Evolutionary conservation across 2,329 filamentous ascomycete species (phyloP).

Genomic region (Macroventuria anomochaeta): DNA sequence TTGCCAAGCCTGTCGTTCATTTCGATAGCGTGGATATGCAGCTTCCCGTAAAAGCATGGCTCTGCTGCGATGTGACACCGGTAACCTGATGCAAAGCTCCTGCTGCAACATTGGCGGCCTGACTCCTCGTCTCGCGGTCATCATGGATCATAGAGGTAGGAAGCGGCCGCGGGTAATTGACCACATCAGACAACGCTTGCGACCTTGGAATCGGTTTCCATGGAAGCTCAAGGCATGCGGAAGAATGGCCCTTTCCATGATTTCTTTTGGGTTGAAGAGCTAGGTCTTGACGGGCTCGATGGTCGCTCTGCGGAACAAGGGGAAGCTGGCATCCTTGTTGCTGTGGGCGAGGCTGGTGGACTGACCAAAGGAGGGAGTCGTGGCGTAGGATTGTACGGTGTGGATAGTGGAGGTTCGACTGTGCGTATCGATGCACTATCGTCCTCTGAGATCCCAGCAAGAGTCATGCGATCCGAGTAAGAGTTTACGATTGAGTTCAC

Average conservation of each 20-base stretch:
- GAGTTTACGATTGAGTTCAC: conserved; percentile 41
- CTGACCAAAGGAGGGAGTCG: conserved; percentile 22
- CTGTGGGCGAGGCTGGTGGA: conserved; percentile 22
- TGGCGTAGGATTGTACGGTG: conserved; percentile 25
- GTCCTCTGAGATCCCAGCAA: conserved; percentile 42
- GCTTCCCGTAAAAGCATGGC: neutral
- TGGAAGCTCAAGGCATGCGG: conserved; percentile 34
- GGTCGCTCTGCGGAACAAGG: conserved; percentile 8
- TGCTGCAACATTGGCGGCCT: conserved; percentile 1
- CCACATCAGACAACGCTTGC: neutral
- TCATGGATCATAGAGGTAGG: no score
- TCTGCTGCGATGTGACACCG: conserved; percentile 5
- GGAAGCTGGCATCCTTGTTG: conserved; percentile 20
- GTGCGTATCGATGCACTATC: conserved; percentile 39
- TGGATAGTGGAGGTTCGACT: conserved; percentile 27
- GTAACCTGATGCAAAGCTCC: neutral
- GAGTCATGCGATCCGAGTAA: conserved; percentile 39
- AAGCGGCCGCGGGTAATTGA: neutral
- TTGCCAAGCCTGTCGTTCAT: neutral
- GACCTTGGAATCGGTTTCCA: neutral
- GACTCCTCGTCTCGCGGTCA: neutral
- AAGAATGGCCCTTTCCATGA: conserved; percentile 44
- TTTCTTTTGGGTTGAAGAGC: conserved; percentile 19
- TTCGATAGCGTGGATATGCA: neutral
- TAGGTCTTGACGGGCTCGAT: conserved; percentile 5